These are phyloP conservation scores for Trichoderma simmonsii DNA, from an alignment of 2,329 filamentous ascomycete species.

Conservation along the genomic window DNA sequence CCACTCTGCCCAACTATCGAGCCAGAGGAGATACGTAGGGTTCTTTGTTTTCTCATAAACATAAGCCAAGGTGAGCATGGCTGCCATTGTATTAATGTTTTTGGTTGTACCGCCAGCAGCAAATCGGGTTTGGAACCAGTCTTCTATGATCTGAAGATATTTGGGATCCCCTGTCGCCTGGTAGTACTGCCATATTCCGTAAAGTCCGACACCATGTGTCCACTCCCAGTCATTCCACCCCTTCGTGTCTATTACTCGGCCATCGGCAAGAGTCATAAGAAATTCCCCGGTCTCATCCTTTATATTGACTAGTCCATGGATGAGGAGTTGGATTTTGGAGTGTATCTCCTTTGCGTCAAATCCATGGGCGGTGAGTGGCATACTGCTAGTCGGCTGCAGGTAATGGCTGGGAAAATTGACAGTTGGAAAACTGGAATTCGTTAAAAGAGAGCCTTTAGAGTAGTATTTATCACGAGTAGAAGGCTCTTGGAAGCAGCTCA, in stretches of 20 bases:
- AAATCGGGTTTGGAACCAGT: not conserved
- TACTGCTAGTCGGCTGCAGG: not conserved
- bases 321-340: conserved; percentile 2
- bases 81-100: conserved; percentile 13
- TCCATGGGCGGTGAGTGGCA: not conserved
- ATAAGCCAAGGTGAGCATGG: conserved; percentile 4
- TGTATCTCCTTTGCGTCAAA: conserved; percentile 9
- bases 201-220: conserved; percentile 9
- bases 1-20: conserved; percentile 12
- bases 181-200: conserved; percentile 13
- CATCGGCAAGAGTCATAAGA: conserved; percentile 10
- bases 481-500: not conserved
- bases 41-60: conserved; percentile 2
- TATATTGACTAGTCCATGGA: conserved; percentile 4
- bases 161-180: not conserved
- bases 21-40: not conserved
- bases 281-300: conserved; percentile 8
- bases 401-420: not conserved
- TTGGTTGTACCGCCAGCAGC: not conserved
- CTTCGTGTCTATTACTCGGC: conserved; percentile 10
- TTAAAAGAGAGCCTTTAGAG: not conserved
- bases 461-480: not conserved
- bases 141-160: conserved; percentile 9
- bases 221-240: conserved; percentile 15
- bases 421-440: not conserved